Evolutionary conservation across 352 stramenopile genomes (phyloP).

Genomic region (Phytophthora kernoviae): DNA sequence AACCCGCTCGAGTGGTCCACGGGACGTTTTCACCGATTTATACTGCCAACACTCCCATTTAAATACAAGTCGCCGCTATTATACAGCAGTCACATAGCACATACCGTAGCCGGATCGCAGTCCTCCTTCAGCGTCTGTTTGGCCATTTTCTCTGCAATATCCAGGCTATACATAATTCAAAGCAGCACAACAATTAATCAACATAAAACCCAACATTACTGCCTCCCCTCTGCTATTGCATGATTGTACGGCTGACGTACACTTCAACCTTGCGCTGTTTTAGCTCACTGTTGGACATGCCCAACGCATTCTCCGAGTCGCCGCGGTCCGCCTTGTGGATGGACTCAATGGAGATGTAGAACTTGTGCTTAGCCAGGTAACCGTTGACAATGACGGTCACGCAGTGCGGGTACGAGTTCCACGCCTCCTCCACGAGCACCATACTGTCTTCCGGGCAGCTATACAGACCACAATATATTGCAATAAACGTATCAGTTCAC

Average conservation of each 20-base stretch:
- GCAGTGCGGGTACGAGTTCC: slow-evolving; percentile 89
- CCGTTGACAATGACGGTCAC: slow-evolving; percentile 87
- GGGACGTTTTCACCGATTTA: slow-evolving; percentile 74
- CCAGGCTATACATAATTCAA: slow-evolving; percentile 44
- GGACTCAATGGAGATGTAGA: slow-evolving; percentile 88
- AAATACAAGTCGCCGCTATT: background rate
- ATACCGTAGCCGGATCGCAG: slow-evolving; percentile 64
- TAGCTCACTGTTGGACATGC: slow-evolving; percentile 74
- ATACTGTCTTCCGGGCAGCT: slow-evolving; percentile 86
- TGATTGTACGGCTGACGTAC: slow-evolving; percentile 46
- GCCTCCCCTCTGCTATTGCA: background rate
- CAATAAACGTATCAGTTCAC: background rate
- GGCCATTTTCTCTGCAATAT: slow-evolving; percentile 77
- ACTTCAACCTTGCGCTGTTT: slow-evolving; percentile 75
- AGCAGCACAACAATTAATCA: background rate
- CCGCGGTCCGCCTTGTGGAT: slow-evolving; percentile 67
- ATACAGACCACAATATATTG: slow-evolving; percentile 11
- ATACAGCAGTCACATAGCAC: slow-evolving; percentile 4
- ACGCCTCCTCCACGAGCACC: slow-evolving; percentile 86
- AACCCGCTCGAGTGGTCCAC: slow-evolving; percentile 72
- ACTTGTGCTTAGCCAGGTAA: slow-evolving; percentile 87
- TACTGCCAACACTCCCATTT: slow-evolving; percentile 34
- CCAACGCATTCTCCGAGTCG: slow-evolving; percentile 69
- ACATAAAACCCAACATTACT: background rate
- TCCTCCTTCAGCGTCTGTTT: slow-evolving; percentile 81